A percentile compares a stretch with the other conserved stretches of the same genome.
Evolutionary conservation across 2,329 filamentous ascomycete species (phyloP).

Genomic region (Emericellopsis atlantica): DNA sequence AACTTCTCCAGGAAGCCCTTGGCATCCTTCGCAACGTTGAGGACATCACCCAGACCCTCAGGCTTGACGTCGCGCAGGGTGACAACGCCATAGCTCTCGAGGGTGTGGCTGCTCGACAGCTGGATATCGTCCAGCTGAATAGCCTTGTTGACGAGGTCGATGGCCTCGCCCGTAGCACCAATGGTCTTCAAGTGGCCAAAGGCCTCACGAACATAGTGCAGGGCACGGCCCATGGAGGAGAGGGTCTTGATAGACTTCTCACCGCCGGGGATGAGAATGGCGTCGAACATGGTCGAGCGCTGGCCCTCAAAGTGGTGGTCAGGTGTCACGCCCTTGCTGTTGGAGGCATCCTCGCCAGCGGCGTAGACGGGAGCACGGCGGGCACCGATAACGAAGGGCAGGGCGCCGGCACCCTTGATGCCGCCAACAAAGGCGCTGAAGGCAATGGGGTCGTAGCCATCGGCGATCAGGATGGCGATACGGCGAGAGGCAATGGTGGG

Average conservation of each 20-base stretch:
- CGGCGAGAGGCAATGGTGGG: conserved; percentile 60
- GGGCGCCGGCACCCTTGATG: conserved; percentile 46
- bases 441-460: conserved; percentile 58
- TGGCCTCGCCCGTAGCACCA: conserved; percentile 60
- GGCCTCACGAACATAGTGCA: conserved; percentile 68
- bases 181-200: conserved; percentile 76
- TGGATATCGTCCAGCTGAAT: conserved; percentile 28
- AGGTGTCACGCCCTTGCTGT: conserved; percentile 44
- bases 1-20: conserved; percentile 61
- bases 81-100: conserved; percentile 65
- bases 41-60: conserved; percentile 45
- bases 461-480: conserved; percentile 64
- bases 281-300: conserved; percentile 72
- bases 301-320: conserved; percentile 73
- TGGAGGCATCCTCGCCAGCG: conserved; percentile 39
- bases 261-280: conserved; percentile 65
- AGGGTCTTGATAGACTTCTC: conserved; percentile 49
- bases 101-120: conserved; percentile 30
- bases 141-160: conserved; percentile 44
- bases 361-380: conserved; percentile 54
- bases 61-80: conserved; percentile 44
- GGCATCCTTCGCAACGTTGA: conserved; percentile 53
- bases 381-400: conserved; percentile 61
- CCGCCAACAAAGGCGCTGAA: conserved; percentile 55
- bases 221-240: conserved; percentile 54